phyloP scores from a whole-genome alignment of 768 basidiomycete genomes.

The Collybia mongolica region DNA sequence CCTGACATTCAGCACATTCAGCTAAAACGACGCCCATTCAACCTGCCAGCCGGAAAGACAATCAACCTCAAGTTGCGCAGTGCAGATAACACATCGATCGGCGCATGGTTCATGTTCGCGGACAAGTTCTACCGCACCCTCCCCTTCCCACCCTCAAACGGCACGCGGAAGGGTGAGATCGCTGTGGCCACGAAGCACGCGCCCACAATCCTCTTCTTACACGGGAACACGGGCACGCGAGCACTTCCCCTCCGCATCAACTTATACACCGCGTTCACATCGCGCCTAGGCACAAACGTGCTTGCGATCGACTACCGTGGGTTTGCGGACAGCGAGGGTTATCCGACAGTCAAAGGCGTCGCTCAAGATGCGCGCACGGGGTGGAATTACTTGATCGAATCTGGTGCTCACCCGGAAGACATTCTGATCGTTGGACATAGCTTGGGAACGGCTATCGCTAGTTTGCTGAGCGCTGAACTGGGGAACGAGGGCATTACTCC shows the following conservation, averaged over 20 bases:
- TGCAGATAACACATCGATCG: conserved; percentile 60
- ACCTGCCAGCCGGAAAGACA: conserved; percentile 52
- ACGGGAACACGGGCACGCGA: conserved; percentile 72
- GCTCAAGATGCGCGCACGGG: conserved; percentile 56
- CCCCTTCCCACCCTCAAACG: conserved; percentile 27
- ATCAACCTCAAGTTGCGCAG: conserved; percentile 59
- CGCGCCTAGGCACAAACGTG: conserved; percentile 55
- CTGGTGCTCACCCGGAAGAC: conserved; percentile 45
- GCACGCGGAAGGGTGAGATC: conserved; percentile 31
- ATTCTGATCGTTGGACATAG: conserved; percentile 73
- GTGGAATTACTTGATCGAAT: conserved; percentile 60
- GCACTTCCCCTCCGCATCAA: conserved; percentile 51
- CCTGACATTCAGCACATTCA: not conserved
- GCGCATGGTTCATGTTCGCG: conserved; percentile 66
- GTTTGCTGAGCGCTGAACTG: conserved; percentile 44
- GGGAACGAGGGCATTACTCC: conserved; percentile 40
- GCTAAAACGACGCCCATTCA: not conserved
- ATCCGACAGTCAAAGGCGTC: conserved; percentile 61
- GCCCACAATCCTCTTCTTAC: conserved; percentile 70
- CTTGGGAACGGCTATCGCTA: conserved; percentile 70
- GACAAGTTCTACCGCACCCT: conserved; percentile 44
- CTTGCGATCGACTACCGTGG: conserved; percentile 75
- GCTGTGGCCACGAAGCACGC: conserved; percentile 24
- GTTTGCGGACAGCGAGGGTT: conserved; percentile 68
- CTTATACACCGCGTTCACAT: conserved; percentile 48